Conservation (phyloP, 805 yeast genomes). For the Helenozyma rhizophorensis region DNA sequence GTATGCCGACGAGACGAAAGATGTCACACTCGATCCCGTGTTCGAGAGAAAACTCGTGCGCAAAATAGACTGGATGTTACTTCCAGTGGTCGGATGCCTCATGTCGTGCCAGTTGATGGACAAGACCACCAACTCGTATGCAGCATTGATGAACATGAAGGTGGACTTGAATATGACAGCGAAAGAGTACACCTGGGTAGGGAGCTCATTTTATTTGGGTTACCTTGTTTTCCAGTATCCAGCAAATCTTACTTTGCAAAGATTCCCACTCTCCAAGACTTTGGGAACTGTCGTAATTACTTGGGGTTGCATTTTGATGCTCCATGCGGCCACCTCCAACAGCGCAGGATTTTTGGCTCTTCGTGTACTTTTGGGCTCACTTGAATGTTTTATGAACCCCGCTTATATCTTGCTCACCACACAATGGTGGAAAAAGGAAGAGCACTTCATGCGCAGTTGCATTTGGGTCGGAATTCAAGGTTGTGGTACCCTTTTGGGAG, state of each 20-base stretch:
- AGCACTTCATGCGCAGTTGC: slow-evolving; percentile 28
- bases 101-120: slow-evolving; percentile 59
- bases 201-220: slow-evolving; percentile 17
- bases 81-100: slow-evolving; percentile 47
- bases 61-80: slow-evolving; percentile 37
- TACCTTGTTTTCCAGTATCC: slow-evolving; percentile 9
- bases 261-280: slow-evolving; percentile 4
- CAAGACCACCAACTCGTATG: slow-evolving; percentile 48
- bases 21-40: slow-evolving; percentile 26
- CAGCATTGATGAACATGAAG: slow-evolving; percentile 49
- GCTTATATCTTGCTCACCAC: slow-evolving; percentile 38
- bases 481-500: slow-evolving; percentile 20
- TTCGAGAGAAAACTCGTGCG: slow-evolving; percentile 26
- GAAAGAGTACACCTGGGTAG: slow-evolving; percentile 26
- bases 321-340: slow-evolving; percentile 5
- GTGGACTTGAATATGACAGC: slow-evolving; percentile 30
- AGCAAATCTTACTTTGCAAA: slow-evolving; percentile 6
- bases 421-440: slow-evolving; percentile 49
- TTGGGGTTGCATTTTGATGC: slow-evolving; percentile 8
- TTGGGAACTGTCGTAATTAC: slow-evolving; percentile 4
- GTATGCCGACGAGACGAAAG: slow-evolving; percentile 29
- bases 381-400: slow-evolving; percentile 8
- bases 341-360: slow-evolving; percentile 9
- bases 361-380: slow-evolving; percentile 7
- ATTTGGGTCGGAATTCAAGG: slow-evolving; percentile 34